A percentile compares a stretch with the other conserved stretches of the same genome.
These are phyloP conservation scores for Talaromyces liani DNA, from an alignment of 495 filamentous ascomycete species.

Conservation along the genomic window DNA sequence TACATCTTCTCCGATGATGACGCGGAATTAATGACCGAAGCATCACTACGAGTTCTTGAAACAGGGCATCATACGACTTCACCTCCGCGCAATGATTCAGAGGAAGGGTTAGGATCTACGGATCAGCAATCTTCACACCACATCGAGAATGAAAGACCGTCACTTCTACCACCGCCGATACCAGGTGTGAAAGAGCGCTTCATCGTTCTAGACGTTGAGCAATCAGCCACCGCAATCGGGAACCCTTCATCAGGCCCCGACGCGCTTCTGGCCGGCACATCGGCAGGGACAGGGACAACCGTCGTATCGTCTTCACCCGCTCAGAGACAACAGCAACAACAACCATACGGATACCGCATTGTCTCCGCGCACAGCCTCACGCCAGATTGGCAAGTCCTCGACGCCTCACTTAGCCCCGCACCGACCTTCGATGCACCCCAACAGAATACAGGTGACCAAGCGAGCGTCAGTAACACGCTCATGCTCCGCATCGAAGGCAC, in stretches of 20 bases:
- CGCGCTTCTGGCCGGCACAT: not conserved
- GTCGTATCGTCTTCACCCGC: constrained; percentile 18
- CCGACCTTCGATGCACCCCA: constrained; percentile 47
- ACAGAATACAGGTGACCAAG: constrained; percentile 14
- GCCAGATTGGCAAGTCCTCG: constrained; percentile 45
- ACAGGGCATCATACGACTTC: constrained; percentile 11
- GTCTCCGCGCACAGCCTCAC: constrained; percentile 42
- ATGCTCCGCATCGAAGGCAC: constrained; percentile 66
- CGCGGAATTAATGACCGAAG: constrained; percentile 53
- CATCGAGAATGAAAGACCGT: constrained; percentile 12
- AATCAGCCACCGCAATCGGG: constrained; percentile 5
- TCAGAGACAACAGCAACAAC: constrained; percentile 28
- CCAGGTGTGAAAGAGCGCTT: constrained; percentile 37
- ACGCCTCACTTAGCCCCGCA: constrained; percentile 41
- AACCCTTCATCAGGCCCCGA: constrained; percentile 6
- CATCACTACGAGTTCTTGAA: constrained; percentile 36
- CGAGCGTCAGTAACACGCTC: constrained; percentile 19
- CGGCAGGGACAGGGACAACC: constrained; percentile 4
- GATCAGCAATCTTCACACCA: constrained; percentile 4
- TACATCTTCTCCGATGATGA: constrained; percentile 85
- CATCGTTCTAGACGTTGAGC: constrained; percentile 35
- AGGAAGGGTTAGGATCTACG: not conserved
- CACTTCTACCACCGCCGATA: constrained; percentile 29
- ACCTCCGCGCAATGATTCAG: not conserved
- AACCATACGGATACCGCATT: constrained; percentile 29